Evolutionary conservation across 805 yeast species (phyloP).

Genomic region (Saturnispora gosingensis): DNA sequence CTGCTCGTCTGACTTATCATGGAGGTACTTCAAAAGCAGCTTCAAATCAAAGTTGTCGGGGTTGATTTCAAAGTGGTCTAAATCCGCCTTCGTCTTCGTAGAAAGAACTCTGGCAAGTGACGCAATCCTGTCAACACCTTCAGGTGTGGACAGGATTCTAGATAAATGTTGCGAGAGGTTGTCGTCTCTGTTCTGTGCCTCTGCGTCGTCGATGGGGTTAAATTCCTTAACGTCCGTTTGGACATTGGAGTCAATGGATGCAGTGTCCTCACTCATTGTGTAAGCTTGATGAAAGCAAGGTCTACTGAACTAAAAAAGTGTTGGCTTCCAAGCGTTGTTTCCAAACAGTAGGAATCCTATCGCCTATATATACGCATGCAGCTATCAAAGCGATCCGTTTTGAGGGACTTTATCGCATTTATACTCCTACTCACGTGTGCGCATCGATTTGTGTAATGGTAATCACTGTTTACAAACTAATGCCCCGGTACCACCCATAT

Average conservation of each 20-base stretch:
- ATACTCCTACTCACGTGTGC: background rate
- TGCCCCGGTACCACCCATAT: background rate
- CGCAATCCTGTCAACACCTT: slow-evolving; percentile 30
- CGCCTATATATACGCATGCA: too few relatives aligned
- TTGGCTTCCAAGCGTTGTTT: background rate
- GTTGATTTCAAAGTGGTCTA: slow-evolving; percentile 36
- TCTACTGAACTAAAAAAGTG: too few relatives aligned
- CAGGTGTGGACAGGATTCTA: slow-evolving; percentile 19
- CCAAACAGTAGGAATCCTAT: too few relatives aligned
- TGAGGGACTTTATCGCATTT: background rate
- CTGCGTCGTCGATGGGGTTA: slow-evolving; percentile 18
- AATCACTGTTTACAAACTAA: background rate
- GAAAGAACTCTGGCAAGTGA: slow-evolving; percentile 42
- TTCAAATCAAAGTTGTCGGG: slow-evolving; percentile 39
- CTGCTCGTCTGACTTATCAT: slow-evolving; percentile 31
- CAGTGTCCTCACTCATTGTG: slow-evolving; percentile 13
- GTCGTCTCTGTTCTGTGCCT: slow-evolving; percentile 19
- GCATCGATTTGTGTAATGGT: background rate
- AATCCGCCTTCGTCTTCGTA: slow-evolving; percentile 37
- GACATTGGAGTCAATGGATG: slow-evolving; percentile 18
- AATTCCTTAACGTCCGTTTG: slow-evolving; percentile 20
- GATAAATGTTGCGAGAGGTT: slow-evolving; percentile 22
- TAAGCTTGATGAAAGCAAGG: background rate
- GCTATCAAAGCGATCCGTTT: too few relatives aligned
- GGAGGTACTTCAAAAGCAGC: slow-evolving; percentile 32